Evolutionary conservation across 805 yeast species (phyloP).

Genomic region (Candida krabiensis): DNA sequence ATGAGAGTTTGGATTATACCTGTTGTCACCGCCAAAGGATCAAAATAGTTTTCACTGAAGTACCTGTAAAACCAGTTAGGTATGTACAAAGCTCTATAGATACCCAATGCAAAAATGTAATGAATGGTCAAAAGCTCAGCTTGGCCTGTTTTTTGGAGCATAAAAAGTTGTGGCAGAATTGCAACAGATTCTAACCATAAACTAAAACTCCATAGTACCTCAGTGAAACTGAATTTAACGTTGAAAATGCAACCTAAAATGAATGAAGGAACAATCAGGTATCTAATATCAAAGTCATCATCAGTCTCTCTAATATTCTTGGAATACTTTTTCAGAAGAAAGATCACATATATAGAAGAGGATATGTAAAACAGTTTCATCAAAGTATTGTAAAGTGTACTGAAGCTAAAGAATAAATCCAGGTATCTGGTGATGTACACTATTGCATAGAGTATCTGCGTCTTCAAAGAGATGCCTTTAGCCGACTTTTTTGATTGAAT

Average conservation of each 20-base stretch:
- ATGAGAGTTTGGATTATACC: constrained; percentile 84
- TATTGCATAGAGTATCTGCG: constrained; percentile 74
- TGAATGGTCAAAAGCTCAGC: constrained; percentile 87
- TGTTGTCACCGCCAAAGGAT: constrained; percentile 68
- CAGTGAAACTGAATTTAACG: constrained; percentile 58
- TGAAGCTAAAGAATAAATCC: constrained; percentile 56
- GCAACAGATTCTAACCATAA: constrained; percentile 93
- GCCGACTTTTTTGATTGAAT: constrained; percentile 65
- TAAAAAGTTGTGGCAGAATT: constrained; percentile 87
- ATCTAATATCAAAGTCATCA: constrained; percentile 71
- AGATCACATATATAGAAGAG: constrained; percentile 72
- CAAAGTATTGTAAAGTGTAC: constrained; percentile 70
- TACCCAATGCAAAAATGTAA: constrained; percentile 90
- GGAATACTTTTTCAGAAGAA: constrained; percentile 65
- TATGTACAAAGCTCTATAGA: constrained; percentile 84
- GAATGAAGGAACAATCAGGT: constrained; percentile 63
- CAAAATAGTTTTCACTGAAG: constrained; percentile 60
- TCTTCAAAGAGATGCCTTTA: constrained; percentile 84
- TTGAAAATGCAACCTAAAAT: constrained; percentile 63
- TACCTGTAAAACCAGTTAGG: constrained; percentile 96
- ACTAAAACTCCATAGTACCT: constrained; percentile 82
- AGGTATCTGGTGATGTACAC: constrained; percentile 76
- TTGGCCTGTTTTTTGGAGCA: constrained; percentile 86
- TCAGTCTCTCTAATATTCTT: constrained; percentile 60
- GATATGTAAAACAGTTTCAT: constrained; percentile 83